These are phyloP conservation scores for Penicillium griseofulvum DNA, from an alignment of 2,329 filamentous ascomycete species.

Conservation along the genomic window DNA sequence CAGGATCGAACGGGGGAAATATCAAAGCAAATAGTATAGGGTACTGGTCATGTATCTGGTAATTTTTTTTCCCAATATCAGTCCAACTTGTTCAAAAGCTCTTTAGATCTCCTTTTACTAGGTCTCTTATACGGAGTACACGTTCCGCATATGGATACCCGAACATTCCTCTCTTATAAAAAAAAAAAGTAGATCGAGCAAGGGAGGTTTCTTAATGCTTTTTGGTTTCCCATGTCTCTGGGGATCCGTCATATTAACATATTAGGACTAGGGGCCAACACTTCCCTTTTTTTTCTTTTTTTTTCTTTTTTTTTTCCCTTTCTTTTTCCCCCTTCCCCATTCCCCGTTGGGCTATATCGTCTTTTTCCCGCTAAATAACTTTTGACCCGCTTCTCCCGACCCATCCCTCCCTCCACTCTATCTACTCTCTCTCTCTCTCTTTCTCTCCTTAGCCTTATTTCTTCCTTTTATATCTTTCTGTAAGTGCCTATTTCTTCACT, in stretches of 20 bases:
- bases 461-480: background rate
- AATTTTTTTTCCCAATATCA: background rate
- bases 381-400: conserved; percentile 11
- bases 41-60: conserved; percentile 1
- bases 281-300: conserved; percentile 19
- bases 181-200: conserved; percentile 12
- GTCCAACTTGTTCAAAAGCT: too few relatives aligned
- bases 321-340: conserved; percentile 8
- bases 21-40: background rate
- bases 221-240: conserved; percentile 12
- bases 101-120: too few relatives aligned
- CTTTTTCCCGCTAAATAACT: conserved; percentile 9
- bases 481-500: background rate
- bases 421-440: conserved; percentile 9
- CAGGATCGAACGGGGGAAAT: conserved; percentile 7
- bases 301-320: conserved; percentile 11
- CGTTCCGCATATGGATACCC: background rate
- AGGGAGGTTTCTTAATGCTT: conserved; percentile 4
- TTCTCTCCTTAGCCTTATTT: background rate
- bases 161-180: conserved; percentile 4
- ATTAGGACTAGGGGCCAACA: conserved; percentile 41
- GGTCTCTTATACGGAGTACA: too few relatives aligned
- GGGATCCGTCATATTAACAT: conserved; percentile 44
- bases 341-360: conserved; percentile 5
- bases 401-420: conserved; percentile 15